Base-by-base conservation (phyloP, 2,329 filamentous ascomycete genomes). In the Aspergillus pseudonomiae region DNA sequence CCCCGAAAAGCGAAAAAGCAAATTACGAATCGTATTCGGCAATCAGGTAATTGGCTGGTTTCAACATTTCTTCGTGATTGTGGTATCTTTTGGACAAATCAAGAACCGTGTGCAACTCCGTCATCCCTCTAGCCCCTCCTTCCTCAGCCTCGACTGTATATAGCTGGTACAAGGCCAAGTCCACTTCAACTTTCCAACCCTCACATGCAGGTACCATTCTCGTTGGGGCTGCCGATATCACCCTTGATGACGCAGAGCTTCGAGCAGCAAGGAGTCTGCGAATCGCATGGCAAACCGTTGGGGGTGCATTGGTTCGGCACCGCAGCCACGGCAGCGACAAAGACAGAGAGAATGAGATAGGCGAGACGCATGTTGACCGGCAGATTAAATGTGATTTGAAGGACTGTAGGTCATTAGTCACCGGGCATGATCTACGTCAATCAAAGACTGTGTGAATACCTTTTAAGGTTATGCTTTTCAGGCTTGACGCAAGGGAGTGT, bases 231-330 rank as follows among this genome's bases (percentile, higher is more conserved):
- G 0, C 32, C 32, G 32, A 24, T 19, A 7, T 36, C 32, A 10
- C 34, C 52, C n/a, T 39, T 10, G 10, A 55, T 16, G n/a, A 55
- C 11, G 32, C 52, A 39, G 14, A 55, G 4, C n/a, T 39, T 39
- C n/a, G 52, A 55, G 52, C 52, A 55, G n/a, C 52, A 55, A 12
- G 30, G 30, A 26, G 52, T 54, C 16, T 54, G 52, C 52, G 52
- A 34, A 10, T 54, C 12, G 30, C 52, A 54, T 11, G 52, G 52
- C 19, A 54, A 30, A 14, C 52, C 52, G 30, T 34, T 54, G n/a
- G 52, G 52, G 3, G 52, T 54, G 30, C 52, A 54, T 21, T n/a
- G 19, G 16, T 54, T 54, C 6, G 52, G 52, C 7, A 12, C 52
- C 11, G 52, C 52, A 12, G 32, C 32, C 30, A 24, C 52, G 10